These are phyloP conservation scores for Triticum urartu DNA, from an alignment of 176 grass and related monocot species.

Conservation along the genomic window DNA sequence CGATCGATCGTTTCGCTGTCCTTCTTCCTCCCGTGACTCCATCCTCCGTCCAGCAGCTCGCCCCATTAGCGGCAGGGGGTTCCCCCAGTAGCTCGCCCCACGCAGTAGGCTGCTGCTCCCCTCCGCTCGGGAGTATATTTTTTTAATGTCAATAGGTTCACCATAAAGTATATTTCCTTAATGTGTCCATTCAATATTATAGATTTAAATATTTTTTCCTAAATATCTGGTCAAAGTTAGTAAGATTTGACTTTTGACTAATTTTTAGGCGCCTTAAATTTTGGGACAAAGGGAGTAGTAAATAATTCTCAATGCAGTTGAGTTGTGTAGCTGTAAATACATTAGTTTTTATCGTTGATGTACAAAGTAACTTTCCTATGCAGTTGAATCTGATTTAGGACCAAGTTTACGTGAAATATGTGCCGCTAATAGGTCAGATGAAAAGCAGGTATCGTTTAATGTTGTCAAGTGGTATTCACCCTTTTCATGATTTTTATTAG, in stretches of 20 bases:
- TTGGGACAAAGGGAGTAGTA: neutral
- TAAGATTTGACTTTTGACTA: too few relatives aligned
- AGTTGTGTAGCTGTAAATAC: constrained; percentile 12
- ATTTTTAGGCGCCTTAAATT: too few relatives aligned
- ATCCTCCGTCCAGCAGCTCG: neutral
- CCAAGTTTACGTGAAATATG: constrained; percentile 23
- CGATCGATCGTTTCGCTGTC: neutral
- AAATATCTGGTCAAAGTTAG: too few relatives aligned
- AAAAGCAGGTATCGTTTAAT: too few relatives aligned
- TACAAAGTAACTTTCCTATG: constrained; percentile 14
- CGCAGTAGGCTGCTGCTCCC: neutral
- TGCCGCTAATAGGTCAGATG: too few relatives aligned
- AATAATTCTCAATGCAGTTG: neutral
- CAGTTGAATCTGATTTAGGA: constrained; percentile 67
- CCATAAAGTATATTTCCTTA: too few relatives aligned
- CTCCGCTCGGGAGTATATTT: neutral
- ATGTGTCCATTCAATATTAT: too few relatives aligned
- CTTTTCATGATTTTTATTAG: too few relatives aligned
- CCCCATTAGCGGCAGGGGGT: too few relatives aligned
- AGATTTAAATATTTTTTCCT: too few relatives aligned
- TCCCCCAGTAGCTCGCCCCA: neutral
- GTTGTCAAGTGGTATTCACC: too few relatives aligned
- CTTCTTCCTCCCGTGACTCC: neutral
- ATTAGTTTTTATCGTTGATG: constrained; percentile 16
- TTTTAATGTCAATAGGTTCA: too few relatives aligned